These are phyloP conservation scores for Lithohypha guttulata DNA, from an alignment of 2,329 filamentous ascomycete genomes.

Conservation along the genomic window DNA sequence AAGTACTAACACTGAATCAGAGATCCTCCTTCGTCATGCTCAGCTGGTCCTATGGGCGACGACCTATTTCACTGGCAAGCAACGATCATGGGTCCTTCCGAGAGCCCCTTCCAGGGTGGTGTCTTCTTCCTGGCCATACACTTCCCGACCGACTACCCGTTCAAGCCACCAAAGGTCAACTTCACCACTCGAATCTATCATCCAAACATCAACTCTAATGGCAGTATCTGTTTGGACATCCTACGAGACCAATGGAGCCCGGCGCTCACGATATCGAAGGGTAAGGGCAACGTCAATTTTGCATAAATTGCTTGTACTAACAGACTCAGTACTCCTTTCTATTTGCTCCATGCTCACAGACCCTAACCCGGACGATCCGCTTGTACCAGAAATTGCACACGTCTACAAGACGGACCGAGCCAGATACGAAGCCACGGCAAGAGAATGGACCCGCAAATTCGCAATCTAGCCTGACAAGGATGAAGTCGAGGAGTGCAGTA, in stretches of 20 bases:
- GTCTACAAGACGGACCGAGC: conserved; percentile 98
- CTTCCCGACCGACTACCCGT: conserved; percentile 99
- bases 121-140: conserved; percentile 99
- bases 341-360: conserved; percentile 99
- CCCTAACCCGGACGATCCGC: conserved; percentile 96
- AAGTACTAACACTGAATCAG: conserved; percentile 38
- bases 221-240: conserved; percentile 97
- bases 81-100: conserved; percentile 99
- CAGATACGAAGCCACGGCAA: conserved; percentile 88
- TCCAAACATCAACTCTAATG: conserved; percentile 99
- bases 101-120: conserved; percentile 94
- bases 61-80: conserved; percentile 99
- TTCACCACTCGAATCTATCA: conserved; percentile 99
- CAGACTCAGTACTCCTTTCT: conserved; percentile 68
- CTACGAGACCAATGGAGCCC: conserved; percentile 98
- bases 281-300: conserved; percentile 39
- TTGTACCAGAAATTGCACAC: conserved; percentile 97
- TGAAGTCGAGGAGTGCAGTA: neutral
- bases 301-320: conserved; percentile 11
- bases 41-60: conserved; percentile 90
- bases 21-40: conserved; percentile 97
- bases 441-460: conserved; percentile 99
- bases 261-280: conserved; percentile 96
- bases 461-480: conserved; percentile 75
- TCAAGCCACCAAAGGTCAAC: conserved; percentile 99